Conservation (phyloP, 129 eudicot species). For the Apium graveolens region DNA sequence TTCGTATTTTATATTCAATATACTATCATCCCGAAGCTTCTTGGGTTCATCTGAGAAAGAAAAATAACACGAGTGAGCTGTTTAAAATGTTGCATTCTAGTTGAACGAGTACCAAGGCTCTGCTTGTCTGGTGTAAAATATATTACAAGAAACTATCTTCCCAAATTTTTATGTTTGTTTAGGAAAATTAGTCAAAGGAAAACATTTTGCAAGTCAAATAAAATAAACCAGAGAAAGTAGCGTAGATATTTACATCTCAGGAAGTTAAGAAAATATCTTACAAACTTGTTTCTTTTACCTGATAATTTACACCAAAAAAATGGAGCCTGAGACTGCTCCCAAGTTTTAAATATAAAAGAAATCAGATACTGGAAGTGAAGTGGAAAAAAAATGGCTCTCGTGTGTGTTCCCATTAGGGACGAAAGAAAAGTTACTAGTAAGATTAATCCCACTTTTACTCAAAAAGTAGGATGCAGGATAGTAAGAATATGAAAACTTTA, state of each 20-base stretch:
- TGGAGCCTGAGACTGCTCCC: not conserved
- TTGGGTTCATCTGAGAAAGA: conserved; percentile 54
- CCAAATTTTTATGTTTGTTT: not conserved
- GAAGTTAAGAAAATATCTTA: not conserved
- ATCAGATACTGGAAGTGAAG: not conserved
- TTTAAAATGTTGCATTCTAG: not conserved
- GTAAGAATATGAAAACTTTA: not conserved
- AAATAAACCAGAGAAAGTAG: not conserved
- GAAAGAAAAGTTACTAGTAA: not conserved
- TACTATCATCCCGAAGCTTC: conserved; percentile 37
- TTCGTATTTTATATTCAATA: conserved; percentile 58
- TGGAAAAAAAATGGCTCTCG: not conserved
- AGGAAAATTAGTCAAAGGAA: not conserved
- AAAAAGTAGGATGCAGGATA: not conserved
- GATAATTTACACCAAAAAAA: too few species aligned
- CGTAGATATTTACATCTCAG: not conserved
- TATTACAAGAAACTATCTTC: not conserved
- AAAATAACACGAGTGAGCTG: conserved; percentile 12
- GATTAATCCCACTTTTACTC: not conserved
- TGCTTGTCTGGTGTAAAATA: not conserved
- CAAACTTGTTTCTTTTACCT: not conserved
- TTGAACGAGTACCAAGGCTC: not conserved
- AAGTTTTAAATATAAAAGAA: not conserved
- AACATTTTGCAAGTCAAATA: not conserved
- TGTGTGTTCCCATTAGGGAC: not conserved